phyloP scores from a whole-genome alignment of 768 basidiomycete species.

The Russula olivacea region DNA sequence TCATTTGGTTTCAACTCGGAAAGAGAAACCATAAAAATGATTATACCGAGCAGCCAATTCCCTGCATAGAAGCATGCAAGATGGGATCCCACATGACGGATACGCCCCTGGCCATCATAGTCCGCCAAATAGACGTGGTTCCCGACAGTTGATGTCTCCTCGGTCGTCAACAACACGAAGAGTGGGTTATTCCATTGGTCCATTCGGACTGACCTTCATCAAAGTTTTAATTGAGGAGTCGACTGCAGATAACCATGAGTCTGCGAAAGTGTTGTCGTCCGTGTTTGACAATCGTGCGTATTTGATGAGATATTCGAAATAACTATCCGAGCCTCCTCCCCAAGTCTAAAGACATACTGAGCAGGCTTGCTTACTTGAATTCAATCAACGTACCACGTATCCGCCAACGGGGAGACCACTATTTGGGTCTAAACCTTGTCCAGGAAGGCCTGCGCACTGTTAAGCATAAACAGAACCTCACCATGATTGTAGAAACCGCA shows the following conservation, averaged over 20 bases:
- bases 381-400: background rate
- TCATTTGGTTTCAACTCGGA: background rate
- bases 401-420: background rate
- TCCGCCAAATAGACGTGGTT: conserved; percentile 61
- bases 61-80: conserved; percentile 70
- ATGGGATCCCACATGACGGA: conserved; percentile 61
- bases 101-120: conserved; percentile 38
- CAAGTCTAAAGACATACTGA: conserved; percentile 43
- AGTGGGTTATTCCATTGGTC: accelerated
- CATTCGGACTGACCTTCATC: conserved; percentile 39
- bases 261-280: conserved; percentile 52
- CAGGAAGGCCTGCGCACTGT: conserved; percentile 43
- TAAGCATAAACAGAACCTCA: conserved; percentile 18
- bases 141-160: conserved; percentile 59
- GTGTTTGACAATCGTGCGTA: conserved; percentile 63
- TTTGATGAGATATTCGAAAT: conserved; percentile 75
- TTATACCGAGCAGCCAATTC: conserved; percentile 63
- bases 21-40: background rate
- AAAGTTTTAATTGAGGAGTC: conserved; percentile 63
- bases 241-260: conserved; percentile 65
- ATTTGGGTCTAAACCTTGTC: conserved; percentile 50
- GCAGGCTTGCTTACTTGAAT: background rate
- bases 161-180: background rate
- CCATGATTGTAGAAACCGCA: background rate
- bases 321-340: conserved; percentile 66